These are phyloP conservation scores for Auricularia cornea DNA, from an alignment of 768 basidiomycete species.

Conservation along the genomic window DNA sequence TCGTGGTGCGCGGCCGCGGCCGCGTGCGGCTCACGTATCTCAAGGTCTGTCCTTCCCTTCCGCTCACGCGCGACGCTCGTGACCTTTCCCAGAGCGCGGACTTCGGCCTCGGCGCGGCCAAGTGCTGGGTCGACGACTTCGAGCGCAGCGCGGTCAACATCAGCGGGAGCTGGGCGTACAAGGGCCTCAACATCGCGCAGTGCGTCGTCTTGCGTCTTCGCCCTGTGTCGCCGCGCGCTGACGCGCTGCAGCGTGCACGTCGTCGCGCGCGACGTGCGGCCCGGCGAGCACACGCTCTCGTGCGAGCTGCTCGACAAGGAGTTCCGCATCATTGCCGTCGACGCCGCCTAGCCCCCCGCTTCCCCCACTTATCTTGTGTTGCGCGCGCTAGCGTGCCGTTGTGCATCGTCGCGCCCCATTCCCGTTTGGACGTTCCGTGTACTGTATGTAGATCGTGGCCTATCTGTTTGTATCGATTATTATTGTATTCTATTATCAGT, in stretches of 20 bases:
- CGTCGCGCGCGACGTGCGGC: neutral
- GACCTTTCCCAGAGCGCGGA: neutral
- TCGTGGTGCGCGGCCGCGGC: neutral
- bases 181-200: neutral
- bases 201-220: neutral
- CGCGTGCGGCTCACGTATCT: neutral
- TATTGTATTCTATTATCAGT: too few relatives aligned
- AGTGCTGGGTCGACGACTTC: slow-evolving; percentile 2
- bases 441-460: too few relatives aligned
- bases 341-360: neutral
- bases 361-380: too few relatives aligned
- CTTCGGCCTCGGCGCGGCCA: neutral
- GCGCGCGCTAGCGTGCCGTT: too few relatives aligned
- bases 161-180: neutral
- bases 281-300: neutral
- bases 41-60: neutral
- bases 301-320: neutral
- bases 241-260: neutral
- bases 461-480: too few relatives aligned
- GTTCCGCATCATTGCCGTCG: slow-evolving; percentile 1
- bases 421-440: too few relatives aligned
- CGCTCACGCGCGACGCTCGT: too few relatives aligned
- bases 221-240: neutral
- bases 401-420: too few relatives aligned
- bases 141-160: neutral